A percentile compares a stretch with the other conserved stretches of the same genome.
These are phyloP conservation scores for Myxozyma vanderwaltii DNA, from an alignment of 805 yeast genomes.

Conservation along the genomic window DNA sequence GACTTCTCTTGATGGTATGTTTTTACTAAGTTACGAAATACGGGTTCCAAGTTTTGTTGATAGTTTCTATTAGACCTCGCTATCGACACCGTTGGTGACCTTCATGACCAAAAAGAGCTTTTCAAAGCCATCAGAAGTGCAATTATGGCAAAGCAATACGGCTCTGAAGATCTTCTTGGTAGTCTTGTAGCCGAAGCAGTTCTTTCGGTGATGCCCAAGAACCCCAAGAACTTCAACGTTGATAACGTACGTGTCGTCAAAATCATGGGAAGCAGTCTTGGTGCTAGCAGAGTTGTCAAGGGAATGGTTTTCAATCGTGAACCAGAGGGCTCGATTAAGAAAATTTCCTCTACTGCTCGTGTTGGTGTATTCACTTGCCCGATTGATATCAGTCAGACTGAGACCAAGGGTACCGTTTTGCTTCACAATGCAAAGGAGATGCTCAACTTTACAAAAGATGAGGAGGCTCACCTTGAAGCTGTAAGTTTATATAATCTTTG, in stretches of 20 bases:
- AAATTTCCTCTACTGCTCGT: conserved; percentile 62
- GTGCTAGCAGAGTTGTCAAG: conserved; percentile 74
- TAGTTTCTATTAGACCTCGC: conserved; percentile 45
- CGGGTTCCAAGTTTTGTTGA: background rate
- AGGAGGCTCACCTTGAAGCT: conserved; percentile 88
- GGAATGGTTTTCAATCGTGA: conserved; percentile 99
- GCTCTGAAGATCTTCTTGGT: conserved; percentile 76
- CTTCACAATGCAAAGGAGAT: conserved; percentile 95
- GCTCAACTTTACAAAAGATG: conserved; percentile 95
- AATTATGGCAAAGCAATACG: conserved; percentile 90
- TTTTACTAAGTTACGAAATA: background rate
- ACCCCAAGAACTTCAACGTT: conserved; percentile 72
- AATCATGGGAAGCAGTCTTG: conserved; percentile 87
- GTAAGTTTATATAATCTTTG: background rate
- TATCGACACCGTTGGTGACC: conserved; percentile 62
- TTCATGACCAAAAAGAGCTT: conserved; percentile 57
- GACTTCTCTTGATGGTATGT: conserved; percentile 44
- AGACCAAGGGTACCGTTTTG: conserved; percentile 95
- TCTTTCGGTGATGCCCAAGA: conserved; percentile 69
- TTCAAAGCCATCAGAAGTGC: conserved; percentile 80
- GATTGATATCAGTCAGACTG: conserved; percentile 92
- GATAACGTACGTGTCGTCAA: conserved; percentile 95
- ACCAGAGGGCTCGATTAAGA: conserved; percentile 85
- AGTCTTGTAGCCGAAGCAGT: conserved; percentile 84
- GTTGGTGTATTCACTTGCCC: conserved; percentile 95